phyloP scores from a whole-genome alignment of 331 rosid species.

The Rosa hybrid region DNA sequence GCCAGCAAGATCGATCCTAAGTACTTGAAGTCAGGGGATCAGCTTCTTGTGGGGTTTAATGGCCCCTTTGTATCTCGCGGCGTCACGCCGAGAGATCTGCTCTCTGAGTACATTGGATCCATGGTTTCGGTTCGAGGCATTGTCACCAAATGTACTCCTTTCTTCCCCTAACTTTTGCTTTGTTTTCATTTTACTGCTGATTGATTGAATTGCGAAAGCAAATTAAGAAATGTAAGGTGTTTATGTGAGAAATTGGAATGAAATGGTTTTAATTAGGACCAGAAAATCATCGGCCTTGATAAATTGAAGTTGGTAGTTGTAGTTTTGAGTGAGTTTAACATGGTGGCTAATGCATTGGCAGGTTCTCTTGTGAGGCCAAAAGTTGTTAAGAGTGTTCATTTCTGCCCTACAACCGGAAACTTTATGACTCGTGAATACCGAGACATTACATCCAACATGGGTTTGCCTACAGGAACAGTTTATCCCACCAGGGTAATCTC shows the following conservation, averaged over 20 bases:
- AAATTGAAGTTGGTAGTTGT: neutral
- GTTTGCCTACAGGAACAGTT: conserved; percentile 93
- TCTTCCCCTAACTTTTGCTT: neutral
- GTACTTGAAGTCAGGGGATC: conserved; percentile 90
- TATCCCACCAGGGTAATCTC: conserved; percentile 96
- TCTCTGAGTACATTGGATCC: conserved; percentile 87
- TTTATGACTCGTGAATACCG: conserved; percentile 89
- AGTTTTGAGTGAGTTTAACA: neutral
- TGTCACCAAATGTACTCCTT: conserved; percentile 77
- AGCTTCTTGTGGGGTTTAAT: conserved; percentile 85
- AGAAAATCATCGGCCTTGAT: neutral
- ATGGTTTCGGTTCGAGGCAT: conserved; percentile 97
- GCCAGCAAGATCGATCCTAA: conserved; percentile 68
- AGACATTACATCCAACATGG: conserved; percentile 91
- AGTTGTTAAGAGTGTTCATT: conserved; percentile 97
- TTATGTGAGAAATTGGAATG: neutral
- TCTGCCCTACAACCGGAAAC: conserved; percentile 74
- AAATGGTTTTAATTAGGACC: neutral
- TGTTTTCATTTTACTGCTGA: neutral
- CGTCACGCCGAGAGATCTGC: conserved; percentile 85
- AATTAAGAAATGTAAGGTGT: neutral
- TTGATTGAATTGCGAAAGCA: neutral
- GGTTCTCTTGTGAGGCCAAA: conserved; percentile 99
- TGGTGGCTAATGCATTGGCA: conserved; percentile 30
- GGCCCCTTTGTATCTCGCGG: conserved; percentile 94